Evolutionary conservation across 768 basidiomycete species (phyloP).

Genomic region (Lyophyllum atratum): DNA sequence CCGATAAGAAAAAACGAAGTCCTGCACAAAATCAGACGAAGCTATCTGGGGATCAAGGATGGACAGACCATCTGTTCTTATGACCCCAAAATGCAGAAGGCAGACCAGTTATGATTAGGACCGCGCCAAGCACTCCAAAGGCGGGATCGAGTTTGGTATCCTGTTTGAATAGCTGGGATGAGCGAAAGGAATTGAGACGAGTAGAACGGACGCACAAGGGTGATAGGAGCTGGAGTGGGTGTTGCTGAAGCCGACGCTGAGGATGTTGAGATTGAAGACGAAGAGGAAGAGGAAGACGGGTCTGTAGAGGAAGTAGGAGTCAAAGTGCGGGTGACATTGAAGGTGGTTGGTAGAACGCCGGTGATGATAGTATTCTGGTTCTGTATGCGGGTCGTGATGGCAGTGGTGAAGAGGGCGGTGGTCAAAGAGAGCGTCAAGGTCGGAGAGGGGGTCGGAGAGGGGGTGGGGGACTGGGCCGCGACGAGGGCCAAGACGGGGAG

Average conservation of each 20-base stretch:
- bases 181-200: constrained; percentile 28
- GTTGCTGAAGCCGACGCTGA: constrained; percentile 45
- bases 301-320: constrained; percentile 32
- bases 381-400: constrained; percentile 47
- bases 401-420: constrained; percentile 50
- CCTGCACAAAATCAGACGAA: constrained; percentile 43
- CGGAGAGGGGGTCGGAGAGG: constrained; percentile 30
- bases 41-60: constrained; percentile 12
- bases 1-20: constrained; percentile 93
- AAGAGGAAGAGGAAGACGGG: constrained; percentile 36
- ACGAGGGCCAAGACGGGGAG: constrained; percentile 27
- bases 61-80: constrained; percentile 87
- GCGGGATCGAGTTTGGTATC: constrained; percentile 81
- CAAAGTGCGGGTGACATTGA: constrained; percentile 63
- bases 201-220: constrained; percentile 34
- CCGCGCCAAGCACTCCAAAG: constrained; percentile 85
- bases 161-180: constrained; percentile 27
- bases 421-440: constrained; percentile 57
- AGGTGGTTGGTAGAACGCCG: constrained; percentile 57
- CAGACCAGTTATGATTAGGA: constrained; percentile 88
- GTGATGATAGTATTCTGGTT: constrained; percentile 50
- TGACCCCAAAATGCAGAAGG: constrained; percentile 92
- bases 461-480: constrained; percentile 35
- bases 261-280: constrained; percentile 35
- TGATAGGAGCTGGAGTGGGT: constrained; percentile 42